Conservation (phyloP, 345 rosid genomes). For the Gossypium longicalyx region DNA sequence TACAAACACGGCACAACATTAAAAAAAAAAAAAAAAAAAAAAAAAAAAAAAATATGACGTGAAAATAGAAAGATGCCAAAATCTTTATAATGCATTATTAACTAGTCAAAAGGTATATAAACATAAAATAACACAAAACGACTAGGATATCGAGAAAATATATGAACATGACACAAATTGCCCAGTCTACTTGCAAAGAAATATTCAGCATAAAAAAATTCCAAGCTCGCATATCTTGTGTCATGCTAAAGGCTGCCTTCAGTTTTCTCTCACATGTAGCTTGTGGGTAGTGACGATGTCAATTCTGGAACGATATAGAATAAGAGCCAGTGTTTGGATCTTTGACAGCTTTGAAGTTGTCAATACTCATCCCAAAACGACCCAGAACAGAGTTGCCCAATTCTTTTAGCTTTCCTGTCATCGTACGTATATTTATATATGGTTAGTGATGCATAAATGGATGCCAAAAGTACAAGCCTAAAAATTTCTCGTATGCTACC, state of each 20-base stretch:
- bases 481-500: not conserved
- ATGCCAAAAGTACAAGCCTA: not conserved
- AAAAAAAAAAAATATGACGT: no score
- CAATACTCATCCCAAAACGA: slow-evolving; percentile 84
- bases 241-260: not conserved
- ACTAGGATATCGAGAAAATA: not conserved
- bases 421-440: not conserved
- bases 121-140: not conserved
- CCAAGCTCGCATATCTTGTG: not conserved
- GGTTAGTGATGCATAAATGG: not conserved
- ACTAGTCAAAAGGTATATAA: not conserved
- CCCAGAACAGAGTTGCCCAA: slow-evolving; percentile 83
- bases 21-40: no score
- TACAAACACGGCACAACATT: no score
- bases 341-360: slow-evolving; percentile 91
- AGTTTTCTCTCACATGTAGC: not conserved
- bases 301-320: slow-evolving; percentile 73
- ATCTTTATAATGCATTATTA: not conserved
- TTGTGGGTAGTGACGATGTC: slow-evolving; percentile 11
- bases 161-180: not conserved
- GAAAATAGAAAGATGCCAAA: not conserved
- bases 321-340: slow-evolving; percentile 94
- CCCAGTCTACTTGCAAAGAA: not conserved
- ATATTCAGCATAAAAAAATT: not conserved
- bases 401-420: slow-evolving; percentile 82